A percentile compares a stretch with the other conserved stretches of the same genome.
These are phyloP conservation scores for Verbascum thapsus DNA, from an alignment of 257 asterid species.

Conservation along the genomic window DNA sequence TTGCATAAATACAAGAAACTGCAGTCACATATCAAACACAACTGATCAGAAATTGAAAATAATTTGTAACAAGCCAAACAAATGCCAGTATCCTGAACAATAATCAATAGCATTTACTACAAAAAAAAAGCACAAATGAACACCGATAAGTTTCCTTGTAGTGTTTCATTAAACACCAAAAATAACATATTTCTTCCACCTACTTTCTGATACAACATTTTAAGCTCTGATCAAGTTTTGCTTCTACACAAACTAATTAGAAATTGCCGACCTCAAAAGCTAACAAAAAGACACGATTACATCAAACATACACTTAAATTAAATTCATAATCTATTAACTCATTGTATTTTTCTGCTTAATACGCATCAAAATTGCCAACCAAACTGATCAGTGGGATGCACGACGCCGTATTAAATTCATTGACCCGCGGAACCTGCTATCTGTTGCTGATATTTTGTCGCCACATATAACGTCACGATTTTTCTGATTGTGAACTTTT, in stretches of 20 bases:
- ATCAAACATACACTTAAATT: background rate
- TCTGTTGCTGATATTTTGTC: no score
- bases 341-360: background rate
- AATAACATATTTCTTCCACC: constrained; percentile 10
- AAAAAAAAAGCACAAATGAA: constrained; percentile 4
- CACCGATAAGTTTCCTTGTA: background rate
- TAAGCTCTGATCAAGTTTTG: constrained; percentile 6
- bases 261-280: constrained; percentile 17
- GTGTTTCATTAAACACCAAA: background rate
- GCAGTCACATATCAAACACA: constrained; percentile 24
- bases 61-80: background rate
- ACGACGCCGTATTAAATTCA: no score
- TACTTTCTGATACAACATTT: background rate
- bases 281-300: background rate
- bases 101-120: background rate
- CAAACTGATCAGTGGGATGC: no score
- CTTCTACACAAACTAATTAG: constrained; percentile 18
- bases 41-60: constrained; percentile 26
- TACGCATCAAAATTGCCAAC: constrained; percentile 11
- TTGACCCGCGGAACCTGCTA: no score
- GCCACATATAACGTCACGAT: no score
- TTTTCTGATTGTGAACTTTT: no score
- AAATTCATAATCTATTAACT: background rate
- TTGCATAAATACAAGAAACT: constrained; percentile 29
- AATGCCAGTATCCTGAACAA: background rate